phyloP scores from a whole-genome alignment of 2,329 filamentous ascomycete genomes.

The Neonectria hederae region DNA sequence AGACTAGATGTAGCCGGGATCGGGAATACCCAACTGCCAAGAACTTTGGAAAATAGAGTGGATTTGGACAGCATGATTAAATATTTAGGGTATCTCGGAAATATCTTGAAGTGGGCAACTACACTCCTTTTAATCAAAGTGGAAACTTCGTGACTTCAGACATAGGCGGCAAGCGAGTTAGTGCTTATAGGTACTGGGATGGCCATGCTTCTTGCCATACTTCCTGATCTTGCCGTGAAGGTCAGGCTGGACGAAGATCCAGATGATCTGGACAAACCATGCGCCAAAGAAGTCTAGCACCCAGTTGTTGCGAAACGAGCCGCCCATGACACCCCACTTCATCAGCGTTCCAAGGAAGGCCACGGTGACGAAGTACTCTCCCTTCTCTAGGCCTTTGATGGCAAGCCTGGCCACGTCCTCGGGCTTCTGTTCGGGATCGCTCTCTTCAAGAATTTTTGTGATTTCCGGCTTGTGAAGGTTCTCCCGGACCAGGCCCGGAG shows the following conservation, averaged over 20 bases:
- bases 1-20: slow-evolving; percentile 9
- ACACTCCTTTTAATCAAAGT: neutral
- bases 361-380: slow-evolving; percentile 82
- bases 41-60: slow-evolving; percentile 22
- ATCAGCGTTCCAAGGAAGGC: slow-evolving; percentile 77
- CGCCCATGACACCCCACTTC: slow-evolving; percentile 68
- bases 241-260: slow-evolving; percentile 66
- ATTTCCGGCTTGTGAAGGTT: slow-evolving; percentile 82
- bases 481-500: slow-evolving; percentile 79
- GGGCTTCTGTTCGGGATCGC: slow-evolving; percentile 82
- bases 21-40: slow-evolving; percentile 28
- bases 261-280: slow-evolving; percentile 63
- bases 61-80: slow-evolving; percentile 25
- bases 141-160: neutral
- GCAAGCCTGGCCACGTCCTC: slow-evolving; percentile 78
- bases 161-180: slow-evolving; percentile 10
- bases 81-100: slow-evolving; percentile 33
- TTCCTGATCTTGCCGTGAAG: slow-evolving; percentile 66
- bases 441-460: slow-evolving; percentile 80
- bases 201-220: slow-evolving; percentile 66
- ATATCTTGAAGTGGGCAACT: neutral
- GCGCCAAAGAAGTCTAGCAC: slow-evolving; percentile 67
- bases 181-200: slow-evolving; percentile 61
- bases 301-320: slow-evolving; percentile 66
- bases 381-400: slow-evolving; percentile 79